Evolutionary conservation across 176 grass and related monocot genomes (phyloP).

Genomic region (Saccharum spontaneum): DNA sequence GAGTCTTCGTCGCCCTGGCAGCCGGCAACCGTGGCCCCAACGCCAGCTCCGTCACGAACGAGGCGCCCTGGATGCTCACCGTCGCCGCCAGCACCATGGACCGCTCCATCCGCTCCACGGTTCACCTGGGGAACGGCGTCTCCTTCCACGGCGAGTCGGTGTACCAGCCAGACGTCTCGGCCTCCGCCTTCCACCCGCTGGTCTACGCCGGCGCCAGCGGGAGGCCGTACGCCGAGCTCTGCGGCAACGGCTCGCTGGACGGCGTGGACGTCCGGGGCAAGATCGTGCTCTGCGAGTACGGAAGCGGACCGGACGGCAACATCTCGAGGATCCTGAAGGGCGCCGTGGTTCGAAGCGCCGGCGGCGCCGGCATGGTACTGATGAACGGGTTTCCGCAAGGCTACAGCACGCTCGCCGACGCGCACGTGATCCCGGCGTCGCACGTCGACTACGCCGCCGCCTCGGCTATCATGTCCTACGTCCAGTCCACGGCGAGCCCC

Average conservation of each 20-base stretch:
- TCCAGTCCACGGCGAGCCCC: neutral
- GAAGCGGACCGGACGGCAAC: neutral
- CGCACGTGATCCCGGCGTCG: neutral
- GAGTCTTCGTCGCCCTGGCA: neutral
- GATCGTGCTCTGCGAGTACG: conserved; percentile 50
- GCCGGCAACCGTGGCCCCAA: neutral
- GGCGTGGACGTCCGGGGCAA: conserved; percentile 49
- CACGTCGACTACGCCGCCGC: conserved; percentile 1
- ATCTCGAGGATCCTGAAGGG: neutral
- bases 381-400: neutral
- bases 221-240: neutral
- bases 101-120: neutral
- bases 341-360: neutral
- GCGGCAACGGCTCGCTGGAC: conserved; percentile 35
- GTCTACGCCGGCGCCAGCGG: conserved; percentile 33
- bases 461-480: neutral
- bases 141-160: neutral
- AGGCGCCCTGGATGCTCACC: neutral
- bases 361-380: neutral
- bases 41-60: neutral
- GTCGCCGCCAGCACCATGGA: neutral
- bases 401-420: neutral
- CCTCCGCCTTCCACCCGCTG: neutral
- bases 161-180: neutral
- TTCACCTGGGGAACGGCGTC: neutral